Evolutionary conservation across 2,329 filamentous ascomycete genomes (phyloP), one percentile per base, ranked within the genome.

Genomic region (Didymella glomerata): DNA sequence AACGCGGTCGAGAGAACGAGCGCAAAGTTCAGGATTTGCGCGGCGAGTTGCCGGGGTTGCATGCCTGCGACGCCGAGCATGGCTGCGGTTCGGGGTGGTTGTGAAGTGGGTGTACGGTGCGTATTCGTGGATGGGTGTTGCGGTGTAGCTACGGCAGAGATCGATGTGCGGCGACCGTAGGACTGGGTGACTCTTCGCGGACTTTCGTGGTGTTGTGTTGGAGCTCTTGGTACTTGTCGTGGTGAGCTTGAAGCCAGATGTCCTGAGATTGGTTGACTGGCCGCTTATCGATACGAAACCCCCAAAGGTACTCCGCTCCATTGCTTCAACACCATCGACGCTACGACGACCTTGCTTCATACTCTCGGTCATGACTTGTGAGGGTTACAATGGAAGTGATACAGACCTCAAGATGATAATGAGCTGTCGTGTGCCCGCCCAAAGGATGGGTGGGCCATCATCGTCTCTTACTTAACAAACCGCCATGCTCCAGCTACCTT

Each of bases 1-100:
- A 97, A 97, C 1, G 93, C 93, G 1, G 92, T 95, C 10, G 90
- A 93, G 49, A 97, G 86, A 62, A 97, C 92, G 64, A 97, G 87
- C 56, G 89, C 92, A 77, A 97, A 97, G 81, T 96, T 96, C 74
- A 97, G 87, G 67, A 94, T 79, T 83, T 96, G 92, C 48, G 87
- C 84, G 70, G 92, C 88, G 54, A 90, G 85, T 77, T 96, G 92
- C 78, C 93, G 90, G 66, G 91, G 90, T 78, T 92, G 93, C 73
- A 86, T 81, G 53, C 80, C 79, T 60, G 83, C 81, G 64, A 96
- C 82, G 65, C 72, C 73, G 50, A 77, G 67, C 75, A 77, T 77
- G 20, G 49, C 68, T 65, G 65, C 54, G 61, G 54, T 57, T n/a
- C 57, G 57, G 10, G 54, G 54, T 48, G 22, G 51, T 34, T 36